These are phyloP conservation scores for Diutina siamensis DNA, from an alignment of 1,139 yeast species.

Conservation along the genomic window DNA sequence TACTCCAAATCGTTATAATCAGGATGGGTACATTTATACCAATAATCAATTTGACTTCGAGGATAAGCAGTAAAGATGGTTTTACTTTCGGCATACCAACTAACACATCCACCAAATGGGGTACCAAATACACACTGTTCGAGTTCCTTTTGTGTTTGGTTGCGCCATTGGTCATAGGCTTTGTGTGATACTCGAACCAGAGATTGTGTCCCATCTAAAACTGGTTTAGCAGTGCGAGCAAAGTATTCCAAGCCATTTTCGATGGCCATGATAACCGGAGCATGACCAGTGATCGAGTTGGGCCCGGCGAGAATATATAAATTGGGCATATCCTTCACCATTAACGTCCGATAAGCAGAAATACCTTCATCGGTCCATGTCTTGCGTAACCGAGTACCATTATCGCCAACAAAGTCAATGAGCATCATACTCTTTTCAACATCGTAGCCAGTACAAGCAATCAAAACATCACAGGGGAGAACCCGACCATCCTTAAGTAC, in stretches of 20 bases:
- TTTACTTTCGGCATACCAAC: conserved; percentile 24
- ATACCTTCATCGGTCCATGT: conserved; percentile 22
- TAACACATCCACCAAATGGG: conserved; percentile 30
- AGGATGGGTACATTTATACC: conserved; percentile 9
- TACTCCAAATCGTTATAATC: not conserved
- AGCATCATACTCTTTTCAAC: conserved; percentile 8
- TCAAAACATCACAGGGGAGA: conserved; percentile 27
- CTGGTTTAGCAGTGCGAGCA: conserved; percentile 16
- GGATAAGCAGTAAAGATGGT: conserved; percentile 28
- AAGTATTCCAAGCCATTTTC: conserved; percentile 25
- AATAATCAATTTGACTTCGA: conserved; percentile 24
- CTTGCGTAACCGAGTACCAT: conserved; percentile 15
- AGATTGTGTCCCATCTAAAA: conserved; percentile 20
- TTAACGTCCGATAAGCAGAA: conserved; percentile 15
- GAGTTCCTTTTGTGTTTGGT: conserved; percentile 18
- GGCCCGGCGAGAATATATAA: conserved; percentile 29
- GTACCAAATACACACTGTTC: conserved; percentile 26
- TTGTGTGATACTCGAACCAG: conserved; percentile 22
- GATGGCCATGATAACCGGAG: conserved; percentile 31
- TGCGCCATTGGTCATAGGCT: conserved; percentile 27
- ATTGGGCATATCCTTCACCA: conserved; percentile 28
- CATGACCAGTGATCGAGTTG: conserved; percentile 33
- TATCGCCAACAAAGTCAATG: conserved; percentile 18
- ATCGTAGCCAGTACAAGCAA: conserved; percentile 33
- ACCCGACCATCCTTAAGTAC: conserved; percentile 21